Base-by-base conservation (phyloP, 169 alveolate genomes). In the Miamiensis avidus region DNA sequence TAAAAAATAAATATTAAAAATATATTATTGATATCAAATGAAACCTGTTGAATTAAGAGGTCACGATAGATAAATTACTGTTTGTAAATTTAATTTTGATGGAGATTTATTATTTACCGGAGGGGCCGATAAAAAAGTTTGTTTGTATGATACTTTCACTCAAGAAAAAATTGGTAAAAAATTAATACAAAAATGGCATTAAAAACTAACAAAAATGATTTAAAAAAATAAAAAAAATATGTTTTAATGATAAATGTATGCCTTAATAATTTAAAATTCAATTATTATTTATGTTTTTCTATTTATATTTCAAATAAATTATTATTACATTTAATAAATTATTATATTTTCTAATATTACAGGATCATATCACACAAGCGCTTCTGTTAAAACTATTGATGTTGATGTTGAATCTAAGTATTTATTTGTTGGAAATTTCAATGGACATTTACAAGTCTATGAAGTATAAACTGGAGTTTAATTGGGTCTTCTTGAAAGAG, bases 51-150 rank as follows among this genome's bases (percentile, higher is more conserved):
- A 88, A 28, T 78, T 94, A 64, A 89, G 92, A 79, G 95, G 95
- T 30, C 95, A 92, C 86, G 84, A 88, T 29, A 86, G 91, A 78
- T 95, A 95, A 16, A 92, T 94, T 31, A 85, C 88, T 65, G 87
- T 78, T n/a, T 82, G 91, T 30, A 82, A 82, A 85, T 91, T 88
- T 81, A 94, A 94, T 82, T 65, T 32, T 31, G 97, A 94, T 74
- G 95, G 95, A 78, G 97, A 94, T 84, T 81, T 94, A 86, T 85
- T 91, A 73, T 94, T 94, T 76, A 82, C 95, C 30, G 93, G 95
- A 31, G 89, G 94, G 27, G 88, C 89, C 33, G 97, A 94, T 82
- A 85, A 90, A 33, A 83, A 31, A 65, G 91, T 94, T 27, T 86
- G 88, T 83, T 84, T 92, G 77, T 92, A 92, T 92, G 83, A 87